Evolutionary conservation across 768 basidiomycete genomes (phyloP), one percentile per base, ranked within the genome.

Genomic region (Hericium rajendrae): DNA sequence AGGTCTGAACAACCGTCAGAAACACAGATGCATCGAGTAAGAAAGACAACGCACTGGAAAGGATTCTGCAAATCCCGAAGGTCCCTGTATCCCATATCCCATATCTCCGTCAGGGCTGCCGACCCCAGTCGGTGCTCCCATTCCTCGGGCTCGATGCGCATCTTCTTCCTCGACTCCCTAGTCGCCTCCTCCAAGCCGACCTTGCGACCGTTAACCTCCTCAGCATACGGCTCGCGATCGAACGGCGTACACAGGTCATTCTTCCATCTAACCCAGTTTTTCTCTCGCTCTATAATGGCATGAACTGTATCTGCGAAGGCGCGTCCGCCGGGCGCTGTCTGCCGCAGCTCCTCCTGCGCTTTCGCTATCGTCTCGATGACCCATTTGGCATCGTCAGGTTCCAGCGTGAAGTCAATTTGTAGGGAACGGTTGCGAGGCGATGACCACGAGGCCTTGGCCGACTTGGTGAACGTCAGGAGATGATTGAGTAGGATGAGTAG

Each of bases 221-320:
- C 68, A 11, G 71, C 72, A 79, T 85, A 82, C 5, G 86, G 76
- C 40, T 83, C 83, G 63, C 84, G 84, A 66, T 91, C 88, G 65
- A 94, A 93, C 3, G 86, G 80, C 15, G 81, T 73, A 66, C 91
- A 94, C 2, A 86, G 69, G 43, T 88, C 84, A 61, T 88, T 88
- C 73, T 94, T 94, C 91, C 91, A 94, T 60, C 79, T 82, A 3
- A 91, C 82, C 92, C 92, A 94, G 65, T 91, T 93, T 68, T 82
- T 85, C 71, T 94, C 92, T 53, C 91, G 77, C 62, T 89, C 84
- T 6, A 94, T 74, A 38, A 93, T 85, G 9, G 78, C 73, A 53
- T 68, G 73, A 24, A 88, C 84, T 0, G 88, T 88, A 12, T 91
- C 88, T 1, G 85, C 78, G 67, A 93, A 91, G 28, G 78, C 74